Conservation (phyloP, 768 basidiomycete genomes). For the Mycena maculata region DNA sequence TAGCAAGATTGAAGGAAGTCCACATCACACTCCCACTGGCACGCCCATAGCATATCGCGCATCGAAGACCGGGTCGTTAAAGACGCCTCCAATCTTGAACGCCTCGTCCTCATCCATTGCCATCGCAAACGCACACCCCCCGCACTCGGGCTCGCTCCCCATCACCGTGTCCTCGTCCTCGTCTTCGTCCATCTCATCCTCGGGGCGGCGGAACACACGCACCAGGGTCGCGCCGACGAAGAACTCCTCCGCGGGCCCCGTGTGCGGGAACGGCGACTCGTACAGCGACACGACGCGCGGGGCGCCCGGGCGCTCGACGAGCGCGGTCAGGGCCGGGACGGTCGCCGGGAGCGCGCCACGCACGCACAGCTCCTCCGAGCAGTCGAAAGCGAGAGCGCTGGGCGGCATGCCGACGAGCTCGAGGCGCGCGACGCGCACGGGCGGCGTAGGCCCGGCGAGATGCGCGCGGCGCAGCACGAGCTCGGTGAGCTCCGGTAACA, state of each 20-base stretch:
- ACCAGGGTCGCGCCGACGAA: conserved; percentile 30
- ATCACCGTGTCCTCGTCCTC: conserved; percentile 29
- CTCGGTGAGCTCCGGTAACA: conserved; percentile 3
- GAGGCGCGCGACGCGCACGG: conserved; percentile 18
- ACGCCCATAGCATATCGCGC: conserved; percentile 18
- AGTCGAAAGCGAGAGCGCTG: background rate
- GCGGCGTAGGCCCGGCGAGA: background rate
- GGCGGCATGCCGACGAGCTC: conserved; percentile 14
- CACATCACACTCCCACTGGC: too few relatives aligned
- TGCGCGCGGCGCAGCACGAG: conserved; percentile 21
- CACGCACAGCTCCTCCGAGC: conserved; percentile 12
- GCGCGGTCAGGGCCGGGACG: background rate
- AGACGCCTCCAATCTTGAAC: conserved; percentile 48
- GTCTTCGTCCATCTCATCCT: conserved; percentile 5
- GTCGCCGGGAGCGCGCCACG: background rate
- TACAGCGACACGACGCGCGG: background rate
- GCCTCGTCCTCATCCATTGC: conserved; percentile 32
- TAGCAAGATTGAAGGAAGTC: too few relatives aligned
- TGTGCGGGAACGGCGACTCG: background rate
- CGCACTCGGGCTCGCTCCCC: conserved; percentile 15
- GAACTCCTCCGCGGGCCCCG: conserved; percentile 2
- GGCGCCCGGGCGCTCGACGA: background rate
- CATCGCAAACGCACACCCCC: too few relatives aligned
- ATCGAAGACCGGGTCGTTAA: conserved; percentile 53
- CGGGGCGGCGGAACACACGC: conserved; percentile 18